phyloP scores from a whole-genome alignment of 2,329 filamentous ascomycete genomes.

The Fonsecaea pedrosoi region DNA sequence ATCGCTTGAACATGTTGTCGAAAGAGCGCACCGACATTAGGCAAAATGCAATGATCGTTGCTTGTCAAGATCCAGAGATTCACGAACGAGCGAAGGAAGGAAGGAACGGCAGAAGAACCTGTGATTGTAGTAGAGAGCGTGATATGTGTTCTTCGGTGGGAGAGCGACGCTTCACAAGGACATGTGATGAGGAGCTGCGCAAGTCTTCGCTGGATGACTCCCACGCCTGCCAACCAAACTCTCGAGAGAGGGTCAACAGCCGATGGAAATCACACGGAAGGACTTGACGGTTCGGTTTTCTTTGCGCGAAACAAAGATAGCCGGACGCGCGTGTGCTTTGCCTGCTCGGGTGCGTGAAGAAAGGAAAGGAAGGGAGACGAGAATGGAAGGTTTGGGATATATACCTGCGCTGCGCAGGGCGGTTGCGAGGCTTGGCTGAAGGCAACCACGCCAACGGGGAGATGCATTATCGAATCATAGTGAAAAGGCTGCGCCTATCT shows the following conservation, averaged over 20 bases:
- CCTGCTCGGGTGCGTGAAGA: constrained; percentile 41
- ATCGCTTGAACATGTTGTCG: constrained; percentile 86
- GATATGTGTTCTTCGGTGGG: constrained; percentile 44
- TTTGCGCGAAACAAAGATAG: constrained; percentile 33
- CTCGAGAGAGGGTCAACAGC: constrained; percentile 31
- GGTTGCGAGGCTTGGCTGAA: constrained; percentile 34
- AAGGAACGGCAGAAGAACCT: constrained; percentile 47
- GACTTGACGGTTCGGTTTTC: constrained; percentile 35
- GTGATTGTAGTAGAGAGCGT: constrained; percentile 50
- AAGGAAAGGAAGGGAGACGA: constrained; percentile 30
- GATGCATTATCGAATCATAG: constrained; percentile 33
- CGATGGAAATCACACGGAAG: constrained; percentile 34
- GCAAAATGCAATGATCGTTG: constrained; percentile 31
- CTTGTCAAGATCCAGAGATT: constrained; percentile 41
- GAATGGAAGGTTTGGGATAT: constrained; percentile 26
- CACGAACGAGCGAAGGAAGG: constrained; percentile 56
- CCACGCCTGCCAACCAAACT: constrained; percentile 40
- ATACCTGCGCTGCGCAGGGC: constrained; percentile 35
- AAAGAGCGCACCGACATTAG: constrained; percentile 41
- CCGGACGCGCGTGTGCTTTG: constrained; percentile 37
- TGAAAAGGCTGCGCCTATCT: constrained; percentile 14
- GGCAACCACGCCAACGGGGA: constrained; percentile 27
- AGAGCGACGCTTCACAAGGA: constrained; percentile 53
- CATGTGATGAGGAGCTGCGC: constrained; percentile 60
- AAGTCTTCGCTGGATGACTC: constrained; percentile 55